Evolutionary conservation across 2,329 filamentous ascomycete species (phyloP).

Genomic region (Cadophora gregata): DNA sequence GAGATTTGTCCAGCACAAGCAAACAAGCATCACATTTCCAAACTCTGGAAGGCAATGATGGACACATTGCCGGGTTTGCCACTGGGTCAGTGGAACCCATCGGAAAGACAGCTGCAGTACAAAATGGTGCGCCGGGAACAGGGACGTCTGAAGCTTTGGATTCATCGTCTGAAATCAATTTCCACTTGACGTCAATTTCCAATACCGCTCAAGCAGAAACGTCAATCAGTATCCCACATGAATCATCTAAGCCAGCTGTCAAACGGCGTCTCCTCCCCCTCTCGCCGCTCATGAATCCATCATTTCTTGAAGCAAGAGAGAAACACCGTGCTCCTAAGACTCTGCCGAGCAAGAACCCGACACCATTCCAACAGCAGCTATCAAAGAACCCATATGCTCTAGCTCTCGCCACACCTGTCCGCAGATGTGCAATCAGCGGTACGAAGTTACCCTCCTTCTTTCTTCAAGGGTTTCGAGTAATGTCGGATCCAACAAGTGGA

Average conservation of each 20-base stretch:
- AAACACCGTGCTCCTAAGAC: slow-evolving; percentile 38
- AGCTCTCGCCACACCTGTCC: slow-evolving; percentile 65
- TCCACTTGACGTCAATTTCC: background rate
- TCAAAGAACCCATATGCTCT: slow-evolving; percentile 68
- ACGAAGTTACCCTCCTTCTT: slow-evolving; percentile 63
- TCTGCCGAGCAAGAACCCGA: slow-evolving; percentile 48
- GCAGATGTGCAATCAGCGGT: slow-evolving; percentile 58
- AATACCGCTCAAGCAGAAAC: background rate
- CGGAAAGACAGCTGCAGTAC: background rate
- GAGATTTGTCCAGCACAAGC: background rate
- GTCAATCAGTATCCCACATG: too few relatives aligned
- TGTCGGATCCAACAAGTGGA: slow-evolving; percentile 59
- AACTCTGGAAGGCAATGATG: background rate
- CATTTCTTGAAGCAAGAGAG: slow-evolving; percentile 45
- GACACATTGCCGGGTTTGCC: background rate
- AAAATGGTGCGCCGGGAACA: background rate
- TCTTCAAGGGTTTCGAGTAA: slow-evolving; percentile 64
- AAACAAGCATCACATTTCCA: background rate
- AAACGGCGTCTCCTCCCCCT: slow-evolving; percentile 47
- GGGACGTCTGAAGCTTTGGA: background rate
- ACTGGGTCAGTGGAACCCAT: background rate
- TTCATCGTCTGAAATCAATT: background rate
- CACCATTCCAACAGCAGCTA: slow-evolving; percentile 61
- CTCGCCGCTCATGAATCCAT: slow-evolving; percentile 54
- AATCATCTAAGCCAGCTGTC: background rate